Evolutionary conservation across 2,329 filamentous ascomycete genomes (phyloP).

Genomic region (Trichoderma endophyticum): DNA sequence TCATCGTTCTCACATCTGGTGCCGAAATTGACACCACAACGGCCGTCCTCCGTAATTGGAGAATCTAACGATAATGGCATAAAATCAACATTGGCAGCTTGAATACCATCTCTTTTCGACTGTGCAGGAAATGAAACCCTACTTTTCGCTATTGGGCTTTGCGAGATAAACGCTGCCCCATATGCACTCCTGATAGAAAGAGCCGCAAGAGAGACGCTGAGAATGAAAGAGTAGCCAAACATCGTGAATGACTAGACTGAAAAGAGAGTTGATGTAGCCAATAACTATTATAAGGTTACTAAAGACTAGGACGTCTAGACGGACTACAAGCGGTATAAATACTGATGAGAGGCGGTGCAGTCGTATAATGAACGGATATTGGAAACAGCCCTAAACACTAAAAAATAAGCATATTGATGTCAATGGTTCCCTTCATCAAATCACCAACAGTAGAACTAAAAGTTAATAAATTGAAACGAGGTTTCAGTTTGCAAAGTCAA

Average conservation of each 20-base stretch:
- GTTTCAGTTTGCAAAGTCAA: not conserved
- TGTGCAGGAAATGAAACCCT: not conserved
- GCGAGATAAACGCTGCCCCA: not conserved
- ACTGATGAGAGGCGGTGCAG: not conserved
- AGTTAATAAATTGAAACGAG: not conserved
- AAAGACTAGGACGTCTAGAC: not conserved
- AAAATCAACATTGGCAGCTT: not conserved
- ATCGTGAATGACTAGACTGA: not conserved
- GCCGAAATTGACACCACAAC: conserved; percentile 41
- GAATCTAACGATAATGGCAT: conserved; percentile 19
- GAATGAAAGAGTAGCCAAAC: not conserved
- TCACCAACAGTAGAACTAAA: not conserved
- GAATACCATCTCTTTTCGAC: not conserved
- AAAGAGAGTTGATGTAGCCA: not conserved
- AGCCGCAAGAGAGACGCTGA: not conserved
- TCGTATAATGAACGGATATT: not conserved
- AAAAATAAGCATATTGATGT: not conserved
- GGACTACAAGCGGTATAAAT: not conserved
- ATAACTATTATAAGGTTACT: not conserved
- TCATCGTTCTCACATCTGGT: conserved; percentile 34
- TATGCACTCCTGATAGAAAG: not conserved
- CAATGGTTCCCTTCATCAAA: not conserved
- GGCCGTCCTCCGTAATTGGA: conserved; percentile 32
- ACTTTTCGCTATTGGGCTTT: not conserved
- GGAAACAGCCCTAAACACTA: not conserved